phyloP scores from a whole-genome alignment of 2,329 filamentous ascomycete genomes.

The Hypoxylon rubiginosum region DNA sequence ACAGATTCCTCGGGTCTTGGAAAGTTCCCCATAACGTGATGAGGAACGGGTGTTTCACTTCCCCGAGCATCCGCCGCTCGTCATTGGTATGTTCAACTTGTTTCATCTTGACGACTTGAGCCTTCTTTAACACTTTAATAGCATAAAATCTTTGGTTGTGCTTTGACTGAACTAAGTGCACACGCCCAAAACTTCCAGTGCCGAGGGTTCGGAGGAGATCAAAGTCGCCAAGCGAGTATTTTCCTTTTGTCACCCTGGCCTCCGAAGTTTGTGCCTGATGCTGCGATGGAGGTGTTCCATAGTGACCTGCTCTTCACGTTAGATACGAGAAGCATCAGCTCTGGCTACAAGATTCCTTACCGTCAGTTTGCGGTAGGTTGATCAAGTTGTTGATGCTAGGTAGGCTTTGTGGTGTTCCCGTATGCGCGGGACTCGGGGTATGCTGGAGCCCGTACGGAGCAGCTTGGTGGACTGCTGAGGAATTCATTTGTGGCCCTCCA shows the following conservation, averaged over 20 bases:
- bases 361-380: constrained; percentile 69
- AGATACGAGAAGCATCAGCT: constrained; percentile 42
- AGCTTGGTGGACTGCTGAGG: constrained; percentile 48
- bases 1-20: constrained; percentile 93
- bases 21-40: constrained; percentile 99
- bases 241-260: constrained; percentile 87
- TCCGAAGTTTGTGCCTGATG: constrained; percentile 51
- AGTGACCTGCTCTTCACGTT: constrained; percentile 49
- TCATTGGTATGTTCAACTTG: constrained; percentile 99
- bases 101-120: constrained; percentile 99
- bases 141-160: constrained; percentile 99
- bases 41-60: constrained; percentile 97
- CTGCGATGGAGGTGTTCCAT: constrained; percentile 55
- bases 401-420: constrained; percentile 70
- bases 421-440: constrained; percentile 49
- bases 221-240: constrained; percentile 95
- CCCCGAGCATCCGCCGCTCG: constrained; percentile 93
- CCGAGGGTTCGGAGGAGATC: constrained; percentile 90
- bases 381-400: constrained; percentile 89
- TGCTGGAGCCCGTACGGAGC: constrained; percentile 61
- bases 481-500: constrained; percentile 52
- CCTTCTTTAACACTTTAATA: constrained; percentile 98
- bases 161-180: constrained; percentile 96
- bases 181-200: constrained; percentile 95
- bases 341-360: constrained; percentile 42